Evolutionary conservation across 805 yeast genomes (phyloP), one percentile per base, ranked within the genome.

Genomic region (Kodamaea nitidulidarum): DNA sequence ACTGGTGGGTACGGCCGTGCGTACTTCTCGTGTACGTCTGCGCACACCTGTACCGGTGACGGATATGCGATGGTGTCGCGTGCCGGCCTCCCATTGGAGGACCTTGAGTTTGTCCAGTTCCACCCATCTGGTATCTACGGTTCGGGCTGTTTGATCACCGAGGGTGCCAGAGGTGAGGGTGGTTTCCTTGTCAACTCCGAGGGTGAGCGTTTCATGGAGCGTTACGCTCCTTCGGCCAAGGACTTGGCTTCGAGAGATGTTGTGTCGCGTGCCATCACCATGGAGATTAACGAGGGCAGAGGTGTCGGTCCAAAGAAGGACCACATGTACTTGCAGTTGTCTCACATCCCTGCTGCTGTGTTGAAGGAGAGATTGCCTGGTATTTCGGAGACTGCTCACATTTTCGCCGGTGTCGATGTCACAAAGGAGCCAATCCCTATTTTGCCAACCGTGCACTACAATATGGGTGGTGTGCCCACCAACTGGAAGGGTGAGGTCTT

Each of bases 101-200:
- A 91, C 71, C 74, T 91, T 69, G 98, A 91, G 73, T 91, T 91
- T 61, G 90, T 91, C 47, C 98, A 91, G 73, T 91, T 91, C 88
- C 98, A 91, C 70, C 98, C 98, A 41, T 88, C 98, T 17, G 98
- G 98, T 78, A 93, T 91, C 68, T 91, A 91, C 67, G 98, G 98
- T 44, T 88, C 98, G 29, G 98, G 98, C 50, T 93, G 98, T 76
- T 74, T 91, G 73, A 93, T 93, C 65, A 93, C 98, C 41, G 98
- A 93, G 72, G 98, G 98, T 73, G 95, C 97, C 52, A 85, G 98
- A 76, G 98, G 98, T 78, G 98, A 93, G 76, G 98, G 98, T 80
- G 98, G 98, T 49, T 93, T 79, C 78, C 75, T 91, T 65, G 76
- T 91, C 49, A 91, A 91, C 78, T 79, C 88, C 52, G 95, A 93